Percentiles rank a stretch among this genome's conserved stretches.
Evolutionary conservation across 371 early-diverging fungal genomes (phyloP).

Genomic region (Funneliformis caledonium): DNA sequence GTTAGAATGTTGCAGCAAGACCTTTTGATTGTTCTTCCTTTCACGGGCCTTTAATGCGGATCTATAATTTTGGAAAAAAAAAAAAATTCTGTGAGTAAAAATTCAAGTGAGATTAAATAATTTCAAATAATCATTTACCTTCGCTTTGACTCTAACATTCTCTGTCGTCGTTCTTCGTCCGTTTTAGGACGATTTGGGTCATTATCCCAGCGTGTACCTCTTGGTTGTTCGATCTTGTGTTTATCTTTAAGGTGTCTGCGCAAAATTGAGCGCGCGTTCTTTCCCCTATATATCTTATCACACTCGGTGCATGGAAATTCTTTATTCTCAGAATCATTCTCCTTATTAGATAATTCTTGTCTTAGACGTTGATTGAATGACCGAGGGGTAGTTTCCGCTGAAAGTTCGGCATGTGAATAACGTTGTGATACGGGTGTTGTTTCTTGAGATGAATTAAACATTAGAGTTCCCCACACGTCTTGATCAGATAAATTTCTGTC

Average conservation of each 20-base stretch:
- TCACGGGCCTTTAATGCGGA: slow-evolving; percentile 33
- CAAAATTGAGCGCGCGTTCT: slow-evolving; percentile 34
- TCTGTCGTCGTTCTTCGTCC: slow-evolving; percentile 34
- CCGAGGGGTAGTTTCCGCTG: background rate
- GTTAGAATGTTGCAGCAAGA: background rate
- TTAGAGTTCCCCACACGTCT: background rate
- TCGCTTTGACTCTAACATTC: slow-evolving; percentile 37
- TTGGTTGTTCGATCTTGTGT: slow-evolving; percentile 19
- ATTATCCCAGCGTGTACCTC: slow-evolving; percentile 37
- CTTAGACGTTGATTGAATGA: background rate
- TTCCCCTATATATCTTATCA: slow-evolving; percentile 25
- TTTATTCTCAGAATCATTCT: background rate
- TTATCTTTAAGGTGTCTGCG: slow-evolving; percentile 31
- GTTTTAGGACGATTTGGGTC: slow-evolving; percentile 36
- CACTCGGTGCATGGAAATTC: slow-evolving; percentile 22
- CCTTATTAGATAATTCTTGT: background rate
- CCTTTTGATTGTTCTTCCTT: slow-evolving; percentile 11
- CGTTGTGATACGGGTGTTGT: background rate
- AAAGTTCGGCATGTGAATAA: background rate
- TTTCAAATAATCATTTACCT: slow-evolving; percentile 1
- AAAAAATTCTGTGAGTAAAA: background rate
- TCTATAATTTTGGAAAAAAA: background rate
- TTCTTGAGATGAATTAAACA: background rate
- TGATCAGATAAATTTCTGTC: background rate
- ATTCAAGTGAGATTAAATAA: background rate